A percentile compares a stretch with the other conserved stretches of the same genome.
Conservation (phyloP, 202 grass and related monocot genomes). For the Carex arenaria region DNA sequence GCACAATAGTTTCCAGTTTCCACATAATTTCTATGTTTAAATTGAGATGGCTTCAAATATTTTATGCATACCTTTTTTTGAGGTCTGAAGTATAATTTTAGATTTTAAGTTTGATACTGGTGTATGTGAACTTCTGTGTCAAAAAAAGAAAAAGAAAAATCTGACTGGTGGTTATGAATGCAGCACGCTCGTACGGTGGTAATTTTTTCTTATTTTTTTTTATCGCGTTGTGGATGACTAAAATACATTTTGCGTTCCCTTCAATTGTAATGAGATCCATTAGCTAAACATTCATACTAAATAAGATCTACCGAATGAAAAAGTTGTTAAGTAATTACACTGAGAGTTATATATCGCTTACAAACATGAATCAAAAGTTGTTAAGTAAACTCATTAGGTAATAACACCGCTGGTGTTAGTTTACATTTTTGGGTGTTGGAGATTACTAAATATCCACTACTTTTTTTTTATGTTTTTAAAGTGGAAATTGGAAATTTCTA, state of each 20-base stretch:
- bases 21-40: not conserved
- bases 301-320: too few relatives aligned
- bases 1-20: constrained; percentile 1
- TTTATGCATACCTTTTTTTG: not conserved
- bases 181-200: not conserved
- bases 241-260: not conserved
- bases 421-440: too few relatives aligned
- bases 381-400: too few relatives aligned
- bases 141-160: not conserved
- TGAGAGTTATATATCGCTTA: too few relatives aligned
- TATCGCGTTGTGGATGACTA: not conserved
- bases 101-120: not conserved
- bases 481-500: too few relatives aligned
- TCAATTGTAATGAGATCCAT: not conserved
- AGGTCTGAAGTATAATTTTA: not conserved
- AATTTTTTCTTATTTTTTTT: not conserved
- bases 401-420: too few relatives aligned
- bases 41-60: not conserved
- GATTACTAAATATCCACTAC: too few relatives aligned
- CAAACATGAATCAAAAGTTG: too few relatives aligned
- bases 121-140: not conserved
- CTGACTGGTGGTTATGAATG: not conserved
- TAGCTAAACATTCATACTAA: too few relatives aligned
- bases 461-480: too few relatives aligned
- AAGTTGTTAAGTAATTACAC: too few relatives aligned